Conservation (phyloP, 805 yeast genomes). For the Saccharomycopsis sp. region DNA sequence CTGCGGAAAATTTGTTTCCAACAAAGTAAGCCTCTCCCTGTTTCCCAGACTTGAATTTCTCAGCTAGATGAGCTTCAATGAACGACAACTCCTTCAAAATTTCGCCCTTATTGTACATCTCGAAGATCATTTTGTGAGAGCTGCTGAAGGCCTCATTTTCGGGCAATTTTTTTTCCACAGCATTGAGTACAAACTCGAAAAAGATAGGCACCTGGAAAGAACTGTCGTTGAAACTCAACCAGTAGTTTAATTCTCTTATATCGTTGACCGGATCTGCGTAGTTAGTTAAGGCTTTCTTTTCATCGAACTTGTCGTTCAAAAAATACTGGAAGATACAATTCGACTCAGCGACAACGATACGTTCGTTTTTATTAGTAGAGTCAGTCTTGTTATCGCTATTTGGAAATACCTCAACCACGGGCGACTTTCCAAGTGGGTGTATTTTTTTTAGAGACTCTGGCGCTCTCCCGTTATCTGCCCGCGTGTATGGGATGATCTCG, state of each 20-base stretch:
- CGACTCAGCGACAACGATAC: conserved; percentile 44
- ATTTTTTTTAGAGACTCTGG: conserved; percentile 43
- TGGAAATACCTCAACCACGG: conserved; percentile 40
- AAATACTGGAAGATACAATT: conserved; percentile 53
- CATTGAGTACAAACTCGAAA: conserved; percentile 31
- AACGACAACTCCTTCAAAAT: conserved; percentile 33
- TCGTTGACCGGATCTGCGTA: conserved; percentile 28
- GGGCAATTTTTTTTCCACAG: conserved; percentile 31
- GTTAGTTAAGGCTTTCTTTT: conserved; percentile 33
- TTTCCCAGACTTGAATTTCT: conserved; percentile 21
- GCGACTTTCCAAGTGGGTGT: conserved; percentile 61
- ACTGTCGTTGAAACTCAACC: conserved; percentile 52
- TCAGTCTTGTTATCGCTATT: conserved; percentile 24
- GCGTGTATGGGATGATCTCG: conserved; percentile 44
- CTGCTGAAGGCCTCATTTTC: background rate
- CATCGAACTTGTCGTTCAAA: conserved; percentile 41
- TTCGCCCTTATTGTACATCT: conserved; percentile 44
- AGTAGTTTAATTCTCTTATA: conserved; percentile 41
- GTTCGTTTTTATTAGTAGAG: conserved; percentile 23
- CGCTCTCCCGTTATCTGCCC: conserved; percentile 44
- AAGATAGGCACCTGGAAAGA: conserved; percentile 46
- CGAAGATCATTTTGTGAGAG: conserved; percentile 29
- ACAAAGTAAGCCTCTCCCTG: conserved; percentile 36
- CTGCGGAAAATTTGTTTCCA: conserved; percentile 44
- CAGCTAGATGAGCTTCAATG: conserved; percentile 35